Base-by-base conservation (phyloP, 805 yeast species). In the Ogataea methanolica region DNA sequence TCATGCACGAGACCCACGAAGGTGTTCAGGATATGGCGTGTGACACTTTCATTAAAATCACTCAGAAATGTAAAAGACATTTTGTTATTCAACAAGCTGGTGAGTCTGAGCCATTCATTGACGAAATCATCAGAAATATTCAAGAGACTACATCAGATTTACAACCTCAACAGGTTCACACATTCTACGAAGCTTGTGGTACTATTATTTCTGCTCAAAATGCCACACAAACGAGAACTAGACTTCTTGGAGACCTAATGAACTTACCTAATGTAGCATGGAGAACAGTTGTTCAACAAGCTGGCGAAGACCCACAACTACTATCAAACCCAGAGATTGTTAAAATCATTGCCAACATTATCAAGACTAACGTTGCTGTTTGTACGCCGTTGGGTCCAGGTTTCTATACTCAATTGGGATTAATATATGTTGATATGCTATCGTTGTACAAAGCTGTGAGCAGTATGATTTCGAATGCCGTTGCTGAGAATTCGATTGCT, bases 21-120 rank as follows among this genome's bases (percentile, higher is more conserved):
- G 99, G 99, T 73, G 99, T 94, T 52, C 99, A 94, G 72, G 99
- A 94, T 69, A 94, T 94, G 99, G 99, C 99, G 8, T 94, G 99
- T 74, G 99, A 94, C 68, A 94, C 99, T 0, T 94, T 94, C 65
- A 92, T 92, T 64, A 94, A 94, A 68, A 94, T 94, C 66, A 88
- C 96, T 21, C 84, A 81, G 57, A 94, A 94, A 70, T 94, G 99
- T 77, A 91, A 90, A 69, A 83, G 91, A 56, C 97, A 92, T 68
- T 94, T 94, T 68, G 96, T 92, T 37, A 85, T 86, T 42, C 84
- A 80, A 56, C 97, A 92, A 69, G 78, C 81, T 19, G 85, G 83
- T 53, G 98, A 95, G 70, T 65, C 78, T 7, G 96, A 85, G 63
- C 97, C 98, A 17, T 92, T 92, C 60, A 87, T 94, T 55, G 88